phyloP scores from a whole-genome alignment of 352 stramenopile species.

The Pythium utonaiense region DNA sequence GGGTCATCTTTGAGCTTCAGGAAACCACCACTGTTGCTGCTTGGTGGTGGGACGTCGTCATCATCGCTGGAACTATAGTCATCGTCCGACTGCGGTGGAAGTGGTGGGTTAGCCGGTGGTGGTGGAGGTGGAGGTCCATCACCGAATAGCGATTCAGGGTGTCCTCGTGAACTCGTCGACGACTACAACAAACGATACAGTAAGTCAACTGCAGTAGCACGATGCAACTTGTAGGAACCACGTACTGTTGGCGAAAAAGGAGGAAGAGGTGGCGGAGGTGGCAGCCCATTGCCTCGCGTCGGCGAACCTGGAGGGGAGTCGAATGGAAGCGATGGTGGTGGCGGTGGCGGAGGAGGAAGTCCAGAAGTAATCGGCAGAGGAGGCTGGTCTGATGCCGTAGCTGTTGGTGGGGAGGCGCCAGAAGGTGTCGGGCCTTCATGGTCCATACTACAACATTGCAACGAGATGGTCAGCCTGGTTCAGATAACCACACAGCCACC shows the following conservation, averaged over 20 bases:
- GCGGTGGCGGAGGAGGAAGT: slow-evolving; percentile 9
- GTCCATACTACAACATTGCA: slow-evolving; percentile 48
- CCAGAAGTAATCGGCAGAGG: slow-evolving; percentile 19
- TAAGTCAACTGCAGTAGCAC: neutral
- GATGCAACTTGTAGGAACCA: no score
- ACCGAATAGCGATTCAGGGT: slow-evolving; percentile 51
- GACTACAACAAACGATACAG: slow-evolving; percentile 12
- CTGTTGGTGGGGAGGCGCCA: slow-evolving; percentile 30
- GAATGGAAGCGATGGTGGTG: slow-evolving; percentile 3
- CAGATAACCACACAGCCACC: neutral
- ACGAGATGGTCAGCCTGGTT: neutral
- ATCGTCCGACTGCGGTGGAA: slow-evolving; percentile 32
- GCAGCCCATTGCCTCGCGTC: neutral
- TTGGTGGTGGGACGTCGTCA: slow-evolving; percentile 28
- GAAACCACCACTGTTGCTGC: slow-evolving; percentile 24
- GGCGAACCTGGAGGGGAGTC: neutral
- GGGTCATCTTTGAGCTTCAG: slow-evolving; percentile 84
- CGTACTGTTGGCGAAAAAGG: slow-evolving; percentile 62
- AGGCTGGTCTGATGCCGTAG: neutral
- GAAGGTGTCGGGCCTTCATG: slow-evolving; percentile 73
- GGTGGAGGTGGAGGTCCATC: slow-evolving; percentile 42
- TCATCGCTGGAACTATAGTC: slow-evolving; percentile 66
- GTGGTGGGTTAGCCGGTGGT: slow-evolving; percentile 27
- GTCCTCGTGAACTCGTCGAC: slow-evolving; percentile 37
- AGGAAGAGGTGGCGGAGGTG: slow-evolving; percentile 31